These are phyloP conservation scores for Sordariomycetes sp. DNA, from an alignment of 2,329 filamentous ascomycete genomes.

Conservation along the genomic window DNA sequence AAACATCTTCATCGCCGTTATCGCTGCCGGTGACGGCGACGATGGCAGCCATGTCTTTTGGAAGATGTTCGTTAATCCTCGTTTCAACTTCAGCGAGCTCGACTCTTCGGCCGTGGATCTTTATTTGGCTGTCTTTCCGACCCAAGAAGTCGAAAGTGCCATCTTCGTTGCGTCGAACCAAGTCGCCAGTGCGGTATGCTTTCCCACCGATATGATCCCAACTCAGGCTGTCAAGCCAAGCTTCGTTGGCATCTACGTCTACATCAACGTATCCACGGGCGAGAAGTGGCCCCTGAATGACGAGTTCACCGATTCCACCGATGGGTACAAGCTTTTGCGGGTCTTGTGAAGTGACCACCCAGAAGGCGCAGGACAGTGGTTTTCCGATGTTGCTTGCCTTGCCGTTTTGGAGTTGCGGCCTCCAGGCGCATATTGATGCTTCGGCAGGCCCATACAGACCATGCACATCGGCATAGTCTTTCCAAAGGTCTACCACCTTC, in stretches of 20 bases:
- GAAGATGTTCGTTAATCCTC: too few relatives aligned
- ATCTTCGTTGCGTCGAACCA: slow-evolving; percentile 30
- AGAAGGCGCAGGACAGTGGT: too few relatives aligned
- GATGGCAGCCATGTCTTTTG: neutral
- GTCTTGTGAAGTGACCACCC: slow-evolving; percentile 20
- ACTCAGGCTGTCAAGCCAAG: slow-evolving; percentile 13
- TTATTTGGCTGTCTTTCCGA: slow-evolving; percentile 23
- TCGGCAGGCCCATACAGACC: slow-evolving; percentile 2
- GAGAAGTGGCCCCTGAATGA: slow-evolving; percentile 15
- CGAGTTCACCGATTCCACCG: slow-evolving; percentile 14
- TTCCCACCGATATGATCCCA: slow-evolving; percentile 18
- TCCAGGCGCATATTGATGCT: neutral
- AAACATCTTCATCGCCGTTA: neutral
- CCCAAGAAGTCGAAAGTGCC: slow-evolving; percentile 34
- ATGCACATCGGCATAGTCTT: slow-evolving; percentile 5
- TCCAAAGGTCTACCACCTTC: too few relatives aligned
- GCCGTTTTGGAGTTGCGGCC: neutral
- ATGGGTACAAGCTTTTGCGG: slow-evolving; percentile 15
- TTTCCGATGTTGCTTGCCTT: too few relatives aligned
- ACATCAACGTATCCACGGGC: slow-evolving; percentile 13
- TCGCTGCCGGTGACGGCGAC: neutral
- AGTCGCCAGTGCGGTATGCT: slow-evolving; percentile 35
- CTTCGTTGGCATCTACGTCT: too few relatives aligned
- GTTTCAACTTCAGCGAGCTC: slow-evolving; percentile 4
- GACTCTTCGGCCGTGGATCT: slow-evolving; percentile 1